Evolutionary conservation across 441 rosid species (phyloP), one percentile per base, ranked within the genome.

Genomic region (Populus hybrid): DNA sequence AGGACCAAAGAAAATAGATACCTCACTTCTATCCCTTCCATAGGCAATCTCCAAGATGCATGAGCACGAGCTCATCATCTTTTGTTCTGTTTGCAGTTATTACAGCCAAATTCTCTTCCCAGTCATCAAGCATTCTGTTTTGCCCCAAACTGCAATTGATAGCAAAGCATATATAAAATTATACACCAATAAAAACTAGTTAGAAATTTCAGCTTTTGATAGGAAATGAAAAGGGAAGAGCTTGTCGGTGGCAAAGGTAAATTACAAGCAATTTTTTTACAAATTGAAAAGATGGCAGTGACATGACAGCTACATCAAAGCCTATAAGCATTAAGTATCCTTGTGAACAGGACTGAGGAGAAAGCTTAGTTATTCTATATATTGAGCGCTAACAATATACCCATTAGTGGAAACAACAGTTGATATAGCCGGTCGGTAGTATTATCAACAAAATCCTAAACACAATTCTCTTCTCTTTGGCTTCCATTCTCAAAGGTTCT

Each of bases 1-100:
- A 64, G 21, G 28, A 76, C 68, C 26, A 73, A 74, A 75, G 74
- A 76, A 24, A 69, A 31, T 76, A 71, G 78, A 69, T 82, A 97
- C 99, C 98, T 94, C 97, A 83, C 98, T 89, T 84, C 91, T 88
- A 75, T 97, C 99, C 91, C n/a, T 88, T 97, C 99, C 98, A 97
- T 71, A 97, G 77, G 88, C 95, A 89, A 89, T 97, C 99, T 70
- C 99, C 99, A 29, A 97, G 98, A 85, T 97, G 99, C 74, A 92
- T 87, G 74, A 97, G 88, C 81, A 97, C 99, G 83, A 93, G 97
- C 78, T 94, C 99, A 65, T 97, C 98, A 84, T 89, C 97, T 80
- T 93, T 86, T 67, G 98, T 97, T 84, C 99, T 90, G 84, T 97
- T 97, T 77, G 98, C 99, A 83, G 98, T 87, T 81, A 97, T 94